Evolutionary conservation across 768 basidiomycete genomes (phyloP).

Genomic region (Naematelia encephala): DNA sequence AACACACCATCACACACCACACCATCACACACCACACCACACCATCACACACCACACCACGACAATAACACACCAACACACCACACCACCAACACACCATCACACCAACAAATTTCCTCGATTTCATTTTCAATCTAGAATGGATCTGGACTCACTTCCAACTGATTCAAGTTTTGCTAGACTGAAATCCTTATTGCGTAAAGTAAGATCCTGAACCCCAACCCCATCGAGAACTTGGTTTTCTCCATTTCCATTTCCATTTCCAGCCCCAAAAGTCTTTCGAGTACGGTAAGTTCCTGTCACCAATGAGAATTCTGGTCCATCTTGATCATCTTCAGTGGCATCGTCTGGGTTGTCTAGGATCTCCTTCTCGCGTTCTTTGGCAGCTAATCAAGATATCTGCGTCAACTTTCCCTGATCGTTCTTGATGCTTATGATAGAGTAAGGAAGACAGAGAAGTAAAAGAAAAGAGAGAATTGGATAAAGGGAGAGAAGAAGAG

Average conservation of each 20-base stretch:
- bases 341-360: conserved; percentile 18
- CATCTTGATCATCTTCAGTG: conserved; percentile 54
- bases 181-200: conserved; percentile 65
- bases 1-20: no score
- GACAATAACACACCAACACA: no score
- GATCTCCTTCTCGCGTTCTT: conserved; percentile 3
- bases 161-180: conserved; percentile 65
- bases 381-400: not conserved
- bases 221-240: not conserved
- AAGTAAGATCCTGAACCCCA: conserved; percentile 56
- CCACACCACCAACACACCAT: no score
- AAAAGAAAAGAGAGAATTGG: not conserved
- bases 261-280: conserved; percentile 18
- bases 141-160: conserved; percentile 59
- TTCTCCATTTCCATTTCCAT: not conserved
- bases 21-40: no score
- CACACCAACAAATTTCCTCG: no score
- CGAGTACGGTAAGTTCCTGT: conserved; percentile 77
- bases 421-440: no score
- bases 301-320: conserved; percentile 76
- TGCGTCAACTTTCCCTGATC: not conserved
- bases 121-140: no score
- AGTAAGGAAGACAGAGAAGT: no score
- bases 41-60: no score
- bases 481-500: not conserved